Base-by-base conservation (phyloP, 129 eudicot genomes). In the Gnaphalium uliginosum region DNA sequence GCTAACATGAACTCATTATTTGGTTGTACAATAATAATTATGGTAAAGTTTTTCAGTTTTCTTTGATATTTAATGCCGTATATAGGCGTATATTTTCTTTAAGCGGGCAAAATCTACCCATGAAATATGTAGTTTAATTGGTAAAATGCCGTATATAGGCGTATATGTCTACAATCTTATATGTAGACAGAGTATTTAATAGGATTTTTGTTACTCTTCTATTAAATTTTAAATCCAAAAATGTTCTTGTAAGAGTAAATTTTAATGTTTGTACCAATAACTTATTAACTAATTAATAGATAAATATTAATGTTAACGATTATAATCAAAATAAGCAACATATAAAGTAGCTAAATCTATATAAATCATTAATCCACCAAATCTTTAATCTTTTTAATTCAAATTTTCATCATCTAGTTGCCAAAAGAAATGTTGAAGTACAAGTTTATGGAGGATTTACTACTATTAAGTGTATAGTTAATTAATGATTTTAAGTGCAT, bases 21-120 rank as follows among this genome's bases (percentile, higher is more conserved):
- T 33, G 70, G 46, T 66, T 65, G 51, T 66, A 66, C 50, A 27
- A n/a, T 66, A 6, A 66, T 66, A 33, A 66, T 33, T n/a, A 37
- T 35, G 51, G 33, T 37, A 33, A 35, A 43, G 17, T 66, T 18
- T 66, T 61, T 35, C 50, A n/a, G 11, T 66, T 66, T 51, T 33
- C n/a, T 66, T 18, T 4, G 24, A 33, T 65, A 65, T 35, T 65
- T 65, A 35, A 66, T 66, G 48, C 15, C 6, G 9, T 66, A 8
- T 33, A 35, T 32, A 33, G 39, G 68, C 3, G 48, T 65, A 29
- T 33, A 33, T 43, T 10, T 30, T 66, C 25, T 66, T 66, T 66
- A 33, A 17, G 5, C 27, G 17, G 48, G 26, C 26, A 33, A 35
- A 66, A 33, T 33, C 70, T 33, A 33, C 2, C 70, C 23, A n/a